Evolutionary conservation across 106 monocot genomes (phyloP), one percentile per base, ranked within the genome.

Genomic region (Narthecium ossifragum): DNA sequence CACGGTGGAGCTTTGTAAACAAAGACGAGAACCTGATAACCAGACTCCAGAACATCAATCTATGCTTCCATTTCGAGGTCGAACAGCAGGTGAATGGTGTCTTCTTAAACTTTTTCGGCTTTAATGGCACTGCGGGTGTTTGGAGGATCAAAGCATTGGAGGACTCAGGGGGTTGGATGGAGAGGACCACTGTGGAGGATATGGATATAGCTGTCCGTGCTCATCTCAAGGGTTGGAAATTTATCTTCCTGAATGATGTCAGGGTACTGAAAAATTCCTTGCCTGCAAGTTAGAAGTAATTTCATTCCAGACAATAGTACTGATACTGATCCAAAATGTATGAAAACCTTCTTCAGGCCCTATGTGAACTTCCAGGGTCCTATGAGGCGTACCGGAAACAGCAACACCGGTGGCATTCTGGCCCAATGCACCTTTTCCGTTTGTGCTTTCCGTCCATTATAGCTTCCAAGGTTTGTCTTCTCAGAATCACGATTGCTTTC

Each of bases 371-470:
- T 32, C 86, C 86, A 11, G 81, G 78, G 48, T 82, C 81, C 0
- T 86, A 81, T 0, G 86, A 86, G 52, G 81, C 86, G 31, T 86
- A 86, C 24, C 57, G 81, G 48, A 86, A 86, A 34, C 86, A 86
- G 55, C 86, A 86, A 31, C 81, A 86, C 46, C 70, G 86, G 46
- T 86, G 86, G 86, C 86, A 86, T 55, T 86, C 86, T 21, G 86
- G 86, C 17, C 86, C 86, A 22, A 86, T 86, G 86, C 81, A 81
- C 40, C 72, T 86, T n/a, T 86, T 86, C 36, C 70, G 81, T 1
- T 33, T 86, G 26, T 86, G 86, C 25, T 72, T 86, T 65, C 86
- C 72, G 26, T 66, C 38, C 38, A 78, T 86, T 27, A 31, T 86
- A 31, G 57, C 62, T 38, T 63, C 86, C 51, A 75, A 86, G 86